These are phyloP conservation scores for Paragyromitra xinjiangensis DNA, from an alignment of 495 filamentous ascomycete genomes.

Conservation along the genomic window DNA sequence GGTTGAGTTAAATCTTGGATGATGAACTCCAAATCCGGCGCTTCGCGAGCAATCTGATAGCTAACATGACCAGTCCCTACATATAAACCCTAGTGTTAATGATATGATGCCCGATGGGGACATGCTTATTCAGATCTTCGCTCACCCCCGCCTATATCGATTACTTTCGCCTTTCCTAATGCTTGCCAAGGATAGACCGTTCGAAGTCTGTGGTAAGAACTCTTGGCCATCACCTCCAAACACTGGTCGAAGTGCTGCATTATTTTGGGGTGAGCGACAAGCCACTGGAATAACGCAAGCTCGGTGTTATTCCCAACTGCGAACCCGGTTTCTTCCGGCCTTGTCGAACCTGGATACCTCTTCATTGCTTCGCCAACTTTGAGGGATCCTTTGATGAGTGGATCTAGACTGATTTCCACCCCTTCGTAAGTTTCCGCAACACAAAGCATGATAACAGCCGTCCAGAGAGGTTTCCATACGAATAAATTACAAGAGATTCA, in stretches of 20 bases:
- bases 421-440: neutral
- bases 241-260: slow-evolving; percentile 32
- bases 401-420: neutral
- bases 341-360: slow-evolving; percentile 13
- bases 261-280: slow-evolving; percentile 14
- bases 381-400: slow-evolving; percentile 10
- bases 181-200: slow-evolving; percentile 33
- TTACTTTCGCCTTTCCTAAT: slow-evolving; percentile 33
- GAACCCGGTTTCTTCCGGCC: slow-evolving; percentile 39
- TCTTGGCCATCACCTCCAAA: slow-evolving; percentile 20
- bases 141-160: slow-evolving; percentile 39
- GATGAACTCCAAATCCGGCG: slow-evolving; percentile 52
- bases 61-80: slow-evolving; percentile 36
- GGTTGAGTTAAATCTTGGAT: slow-evolving; percentile 59
- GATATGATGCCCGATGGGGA: neutral
- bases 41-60: slow-evolving; percentile 31
- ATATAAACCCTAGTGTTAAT: neutral
- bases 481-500: neutral
- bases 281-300: slow-evolving; percentile 8
- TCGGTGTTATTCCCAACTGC: slow-evolving; percentile 25
- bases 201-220: slow-evolving; percentile 24
- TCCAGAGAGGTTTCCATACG: neutral
- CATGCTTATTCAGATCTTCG: neutral
- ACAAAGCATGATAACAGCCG: neutral
- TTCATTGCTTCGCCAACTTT: slow-evolving; percentile 36